These are phyloP conservation scores for Bipolaris sorokiniana DNA, from an alignment of 2,329 filamentous ascomycete species.

Conservation along the genomic window DNA sequence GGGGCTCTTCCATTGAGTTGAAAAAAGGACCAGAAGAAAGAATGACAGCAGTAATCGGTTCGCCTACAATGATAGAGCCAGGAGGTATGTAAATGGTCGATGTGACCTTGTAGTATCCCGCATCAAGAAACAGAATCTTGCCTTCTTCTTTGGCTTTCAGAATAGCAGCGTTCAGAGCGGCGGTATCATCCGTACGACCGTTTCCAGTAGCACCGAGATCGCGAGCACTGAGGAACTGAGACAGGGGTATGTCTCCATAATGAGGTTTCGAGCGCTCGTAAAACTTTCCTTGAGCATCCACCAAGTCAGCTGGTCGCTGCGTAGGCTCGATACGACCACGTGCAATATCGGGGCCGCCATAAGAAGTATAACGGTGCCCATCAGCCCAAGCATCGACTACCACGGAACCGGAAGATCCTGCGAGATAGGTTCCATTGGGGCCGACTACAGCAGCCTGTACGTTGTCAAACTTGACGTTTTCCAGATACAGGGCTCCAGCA, in stretches of 20 bases:
- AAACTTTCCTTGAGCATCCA: slow-evolving; percentile 56
- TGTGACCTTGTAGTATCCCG: slow-evolving; percentile 62
- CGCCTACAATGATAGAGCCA: slow-evolving; percentile 80
- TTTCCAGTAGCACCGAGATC: slow-evolving; percentile 73
- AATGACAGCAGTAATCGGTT: slow-evolving; percentile 82
- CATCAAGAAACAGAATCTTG: slow-evolving; percentile 62
- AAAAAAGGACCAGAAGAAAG: slow-evolving; percentile 70
- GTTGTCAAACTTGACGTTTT: slow-evolving; percentile 64
- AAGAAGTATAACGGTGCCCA: slow-evolving; percentile 40
- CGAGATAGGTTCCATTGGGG: slow-evolving; percentile 32
- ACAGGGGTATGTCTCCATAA: slow-evolving; percentile 57
- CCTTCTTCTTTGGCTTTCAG: slow-evolving; percentile 64
- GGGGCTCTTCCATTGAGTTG: slow-evolving; percentile 59
- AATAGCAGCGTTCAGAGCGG: slow-evolving; percentile 75
- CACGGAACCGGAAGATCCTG: slow-evolving; percentile 29
- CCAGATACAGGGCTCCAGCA: slow-evolving; percentile 60
- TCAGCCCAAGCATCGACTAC: slow-evolving; percentile 42
- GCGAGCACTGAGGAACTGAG: slow-evolving; percentile 64
- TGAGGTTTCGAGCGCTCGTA: slow-evolving; percentile 59
- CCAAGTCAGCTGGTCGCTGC: slow-evolving; percentile 51
- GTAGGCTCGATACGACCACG: slow-evolving; percentile 53
- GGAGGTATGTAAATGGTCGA: slow-evolving; percentile 64
- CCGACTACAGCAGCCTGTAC: slow-evolving; percentile 46
- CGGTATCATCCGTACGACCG: slow-evolving; percentile 82
- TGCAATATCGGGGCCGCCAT: slow-evolving; percentile 54